Conservation (phyloP, 257 asterid genomes). For the Rhazya stricta region DNA sequence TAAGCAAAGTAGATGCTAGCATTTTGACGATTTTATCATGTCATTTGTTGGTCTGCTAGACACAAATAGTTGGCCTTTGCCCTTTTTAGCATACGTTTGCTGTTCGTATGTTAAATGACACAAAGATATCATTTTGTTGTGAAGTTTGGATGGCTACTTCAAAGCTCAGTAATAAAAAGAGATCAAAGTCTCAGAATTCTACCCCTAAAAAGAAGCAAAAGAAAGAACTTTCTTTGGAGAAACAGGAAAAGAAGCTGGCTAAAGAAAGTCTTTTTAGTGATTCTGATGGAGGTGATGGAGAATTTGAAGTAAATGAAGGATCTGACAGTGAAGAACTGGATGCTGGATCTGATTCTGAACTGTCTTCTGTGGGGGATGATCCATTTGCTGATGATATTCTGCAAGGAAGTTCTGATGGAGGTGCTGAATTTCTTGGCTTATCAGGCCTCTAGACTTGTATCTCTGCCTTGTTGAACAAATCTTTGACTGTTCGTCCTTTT, state of each 20-base stretch:
- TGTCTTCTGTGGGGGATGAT: conserved; percentile 77
- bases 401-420: conserved; percentile 58
- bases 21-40: not conserved
- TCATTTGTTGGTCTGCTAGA: not conserved
- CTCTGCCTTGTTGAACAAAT: not conserved
- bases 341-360: conserved; percentile 50
- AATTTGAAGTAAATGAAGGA: conserved; percentile 27
- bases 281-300: conserved; percentile 39
- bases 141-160: conserved; percentile 7
- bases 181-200: conserved; percentile 4
- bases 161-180: not conserved
- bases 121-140: not conserved
- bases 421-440: conserved; percentile 26
- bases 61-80: not conserved
- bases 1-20: not conserved
- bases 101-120: not conserved
- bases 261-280: conserved; percentile 38
- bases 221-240: not conserved
- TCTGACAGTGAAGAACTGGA: conserved; percentile 44
- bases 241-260: not conserved
- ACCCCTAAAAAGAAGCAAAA: conserved; percentile 12
- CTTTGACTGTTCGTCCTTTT: not conserved
- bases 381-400: conserved; percentile 67
- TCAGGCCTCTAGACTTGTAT: conserved; percentile 13
- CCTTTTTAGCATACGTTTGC: not conserved